Evolutionary conservation across 2,329 filamentous ascomycete species (phyloP), one percentile per base, ranked within the genome.

Genomic region (Diaporthe caulivora): DNA sequence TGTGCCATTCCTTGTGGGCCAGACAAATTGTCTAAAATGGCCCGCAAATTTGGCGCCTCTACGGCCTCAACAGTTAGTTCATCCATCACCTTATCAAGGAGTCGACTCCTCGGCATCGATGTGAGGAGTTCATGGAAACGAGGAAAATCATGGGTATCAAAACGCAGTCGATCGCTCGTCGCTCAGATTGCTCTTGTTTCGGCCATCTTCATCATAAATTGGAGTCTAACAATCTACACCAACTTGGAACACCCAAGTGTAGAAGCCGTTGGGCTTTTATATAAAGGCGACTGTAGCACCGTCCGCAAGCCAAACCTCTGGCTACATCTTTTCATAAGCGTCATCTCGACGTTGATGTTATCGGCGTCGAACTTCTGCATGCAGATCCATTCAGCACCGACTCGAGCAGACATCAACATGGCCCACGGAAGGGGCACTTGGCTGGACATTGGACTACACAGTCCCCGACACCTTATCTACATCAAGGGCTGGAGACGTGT

Each of bases 341-440:
- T 78, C 10, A 54, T 83, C 11, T 76, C 79, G 3, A 83, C 81
- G 0, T 70, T 78, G 0, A 70, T 84, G 15, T 68, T 84, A 15
- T 79, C 78, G 0, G 82, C 80, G 0, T 82, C 80, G 11, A 84
- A 83, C 67, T 83, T 81, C 47, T 81, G 80, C 26, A 83, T 83
- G 79, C 83, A 84, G 54, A 76, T 79, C 0, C 77, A 82, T 1
- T 78, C 77, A 0, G 81, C 82, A 0, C 83, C 82, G 0, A 83
- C 81, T 0, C 74, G 82, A 9, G 62, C 57, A 0, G 78, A 83
- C 24, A 72, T 84, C 1, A 78, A 83, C 37, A 51, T 55, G 2
- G 76, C 76, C 0, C 76, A 77, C 51, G 47, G 51, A 1, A 29
- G n/a, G 9, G 53, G 47, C 8, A 47, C 44, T 2, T 76, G 72